A percentile compares a stretch with the other conserved stretches of the same genome.
Conservation (phyloP, 1,284 basidiomycete genomes). For the Irpex sp. region DNA sequence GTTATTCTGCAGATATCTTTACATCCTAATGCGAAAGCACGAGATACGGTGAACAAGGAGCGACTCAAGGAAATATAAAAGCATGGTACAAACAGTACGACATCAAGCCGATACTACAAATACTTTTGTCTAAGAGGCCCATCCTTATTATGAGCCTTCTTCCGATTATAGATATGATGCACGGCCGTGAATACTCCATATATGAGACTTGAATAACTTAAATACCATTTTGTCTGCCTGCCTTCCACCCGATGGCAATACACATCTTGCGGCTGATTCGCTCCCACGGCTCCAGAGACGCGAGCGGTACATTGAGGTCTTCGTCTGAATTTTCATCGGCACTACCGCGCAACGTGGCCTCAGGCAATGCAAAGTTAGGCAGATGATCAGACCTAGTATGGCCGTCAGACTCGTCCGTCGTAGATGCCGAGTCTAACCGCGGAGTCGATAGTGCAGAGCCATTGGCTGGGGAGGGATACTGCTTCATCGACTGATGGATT, state of each 20-base stretch:
- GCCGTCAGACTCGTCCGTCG: background rate
- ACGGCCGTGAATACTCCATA: no score
- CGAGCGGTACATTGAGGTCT: background rate
- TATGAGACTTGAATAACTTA: background rate
- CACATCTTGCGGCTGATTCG: conserved; percentile 8
- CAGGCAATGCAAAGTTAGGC: background rate
- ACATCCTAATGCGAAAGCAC: no score
- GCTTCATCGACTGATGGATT: background rate
- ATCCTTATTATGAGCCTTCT: no score
- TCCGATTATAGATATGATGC: no score
- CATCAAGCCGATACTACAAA: no score
- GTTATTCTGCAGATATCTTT: no score
- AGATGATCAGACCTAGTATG: background rate
- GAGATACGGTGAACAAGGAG: no score
- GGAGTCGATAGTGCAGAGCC: background rate
- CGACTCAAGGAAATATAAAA: no score
- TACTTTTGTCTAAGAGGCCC: background rate
- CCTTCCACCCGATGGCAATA: conserved; percentile 10
- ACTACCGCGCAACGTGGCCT: background rate
- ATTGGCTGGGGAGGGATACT: background rate
- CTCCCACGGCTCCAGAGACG: background rate
- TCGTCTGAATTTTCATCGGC: background rate
- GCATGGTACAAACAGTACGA: no score
- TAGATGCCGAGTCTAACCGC: background rate
- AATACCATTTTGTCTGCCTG: background rate